phyloP scores from a whole-genome alignment of 169 alveolate genomes.

The Plasmodium billcollinsi region DNA sequence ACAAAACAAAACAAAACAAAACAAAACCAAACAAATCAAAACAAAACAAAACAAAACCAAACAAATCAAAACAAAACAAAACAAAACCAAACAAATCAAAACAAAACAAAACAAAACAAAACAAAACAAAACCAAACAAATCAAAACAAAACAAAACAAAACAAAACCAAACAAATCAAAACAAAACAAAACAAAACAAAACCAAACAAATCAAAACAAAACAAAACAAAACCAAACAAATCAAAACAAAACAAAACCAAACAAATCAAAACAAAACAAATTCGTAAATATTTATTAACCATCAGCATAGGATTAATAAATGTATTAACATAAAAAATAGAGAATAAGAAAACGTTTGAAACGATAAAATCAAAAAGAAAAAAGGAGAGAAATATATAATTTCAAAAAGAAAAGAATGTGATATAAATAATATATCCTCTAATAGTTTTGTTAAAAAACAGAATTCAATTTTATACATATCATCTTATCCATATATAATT shows the following conservation, averaged over 20 bases:
- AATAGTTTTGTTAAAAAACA: constrained; percentile 5
- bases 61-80: too few relatives aligned
- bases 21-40: too few relatives aligned
- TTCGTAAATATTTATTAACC: too few relatives aligned
- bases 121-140: too few relatives aligned
- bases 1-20: too few relatives aligned
- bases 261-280: too few relatives aligned
- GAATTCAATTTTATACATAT: background rate
- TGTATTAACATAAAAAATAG: background rate
- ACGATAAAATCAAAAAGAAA: constrained; percentile 2
- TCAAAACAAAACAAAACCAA: too few relatives aligned
- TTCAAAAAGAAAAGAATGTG: constrained; percentile 13
- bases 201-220: too few relatives aligned
- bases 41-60: too few relatives aligned
- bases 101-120: background rate
- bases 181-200: constrained; percentile 1
- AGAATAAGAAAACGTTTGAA: background rate
- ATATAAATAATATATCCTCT: background rate
- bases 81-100: background rate
- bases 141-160: background rate
- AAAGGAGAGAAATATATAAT: background rate
- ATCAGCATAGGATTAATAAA: background rate
- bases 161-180: background rate
- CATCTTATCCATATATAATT: constrained; percentile 18
- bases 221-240: too few relatives aligned